Conservation (phyloP, 1,139 yeast species). For the Debaryomyces singareniensis region DNA sequence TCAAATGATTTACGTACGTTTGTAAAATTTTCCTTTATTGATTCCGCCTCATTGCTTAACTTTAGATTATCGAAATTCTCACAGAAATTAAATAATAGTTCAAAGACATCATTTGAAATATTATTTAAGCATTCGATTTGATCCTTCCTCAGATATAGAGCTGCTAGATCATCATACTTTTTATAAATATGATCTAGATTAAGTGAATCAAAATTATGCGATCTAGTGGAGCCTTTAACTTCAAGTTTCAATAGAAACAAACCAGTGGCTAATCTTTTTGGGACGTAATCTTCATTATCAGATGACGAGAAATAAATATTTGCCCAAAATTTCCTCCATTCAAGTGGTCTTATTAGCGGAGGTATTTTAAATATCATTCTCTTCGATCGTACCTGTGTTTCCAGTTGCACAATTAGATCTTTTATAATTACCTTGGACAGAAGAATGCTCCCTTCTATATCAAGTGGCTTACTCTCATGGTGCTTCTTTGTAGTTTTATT, state of each 20-base stretch:
- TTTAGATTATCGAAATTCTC: conserved; percentile 1
- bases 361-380: too few species aligned
- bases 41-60: conserved; percentile 1
- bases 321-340: conserved; percentile 15
- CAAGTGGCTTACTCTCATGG: not conserved
- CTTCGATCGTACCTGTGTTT: too few species aligned
- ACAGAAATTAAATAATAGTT: conserved; percentile 2
- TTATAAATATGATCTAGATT: conserved; percentile 1
- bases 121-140: not conserved
- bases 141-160: not conserved
- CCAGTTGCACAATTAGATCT: too few species aligned
- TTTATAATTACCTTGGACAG: not conserved
- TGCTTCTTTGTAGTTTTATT: not conserved
- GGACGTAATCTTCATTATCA: not conserved
- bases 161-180: conserved; percentile 2
- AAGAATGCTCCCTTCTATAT: not conserved
- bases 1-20: conserved; percentile 1
- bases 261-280: not conserved
- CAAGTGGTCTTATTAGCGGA: conserved; percentile 4
- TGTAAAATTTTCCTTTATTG: conserved; percentile 1
- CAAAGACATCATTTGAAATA: conserved; percentile 1
- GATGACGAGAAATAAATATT: not conserved
- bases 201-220: not conserved
- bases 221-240: not conserved
- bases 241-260: not conserved